These are phyloP conservation scores for Gelatoporia subvermispora DNA, from an alignment of 768 basidiomycete species.

Conservation along the genomic window DNA sequence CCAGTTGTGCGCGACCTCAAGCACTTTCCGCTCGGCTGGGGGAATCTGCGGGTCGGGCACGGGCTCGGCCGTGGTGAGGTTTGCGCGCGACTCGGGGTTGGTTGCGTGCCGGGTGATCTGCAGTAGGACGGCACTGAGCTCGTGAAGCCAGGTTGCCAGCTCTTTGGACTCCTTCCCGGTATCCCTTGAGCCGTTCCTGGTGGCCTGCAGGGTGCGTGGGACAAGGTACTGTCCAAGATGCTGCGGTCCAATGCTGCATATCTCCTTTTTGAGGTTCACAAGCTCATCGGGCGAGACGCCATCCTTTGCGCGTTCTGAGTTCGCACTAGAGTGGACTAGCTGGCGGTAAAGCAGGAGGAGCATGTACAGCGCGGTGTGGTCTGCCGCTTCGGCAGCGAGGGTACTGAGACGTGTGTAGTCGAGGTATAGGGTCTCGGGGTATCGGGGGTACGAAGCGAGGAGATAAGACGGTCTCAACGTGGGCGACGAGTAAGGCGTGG, in stretches of 20 bases:
- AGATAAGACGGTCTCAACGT: slow-evolving; percentile 15
- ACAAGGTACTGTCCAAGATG: slow-evolving; percentile 59
- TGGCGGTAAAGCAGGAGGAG: slow-evolving; percentile 78
- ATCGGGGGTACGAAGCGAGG: slow-evolving; percentile 34
- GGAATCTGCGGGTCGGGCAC: slow-evolving; percentile 23
- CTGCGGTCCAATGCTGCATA: slow-evolving; percentile 61
- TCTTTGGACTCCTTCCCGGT: slow-evolving; percentile 28
- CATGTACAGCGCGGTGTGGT: slow-evolving; percentile 73
- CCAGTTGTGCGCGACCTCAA: slow-evolving; percentile 68
- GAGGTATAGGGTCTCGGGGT: slow-evolving; percentile 78
- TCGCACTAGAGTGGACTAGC: slow-evolving; percentile 47
- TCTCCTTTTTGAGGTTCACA: slow-evolving; percentile 63
- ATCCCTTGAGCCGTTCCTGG: not conserved
- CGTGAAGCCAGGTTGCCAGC: slow-evolving; percentile 45
- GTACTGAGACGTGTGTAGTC: slow-evolving; percentile 65
- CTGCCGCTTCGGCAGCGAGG: slow-evolving; percentile 68
- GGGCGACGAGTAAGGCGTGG: slow-evolving; percentile 24
- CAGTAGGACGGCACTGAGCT: slow-evolving; percentile 63
- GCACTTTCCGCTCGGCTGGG: slow-evolving; percentile 45
- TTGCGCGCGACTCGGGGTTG: slow-evolving; percentile 27
- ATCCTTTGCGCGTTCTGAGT: slow-evolving; percentile 17
- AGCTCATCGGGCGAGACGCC: slow-evolving; percentile 46
- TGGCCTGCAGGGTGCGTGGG: slow-evolving; percentile 12
- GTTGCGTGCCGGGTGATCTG: slow-evolving; percentile 72
- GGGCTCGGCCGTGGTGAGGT: slow-evolving; percentile 2